These are phyloP conservation scores for Alternaria rosae DNA, from an alignment of 2,329 filamentous ascomycete species.

Conservation along the genomic window DNA sequence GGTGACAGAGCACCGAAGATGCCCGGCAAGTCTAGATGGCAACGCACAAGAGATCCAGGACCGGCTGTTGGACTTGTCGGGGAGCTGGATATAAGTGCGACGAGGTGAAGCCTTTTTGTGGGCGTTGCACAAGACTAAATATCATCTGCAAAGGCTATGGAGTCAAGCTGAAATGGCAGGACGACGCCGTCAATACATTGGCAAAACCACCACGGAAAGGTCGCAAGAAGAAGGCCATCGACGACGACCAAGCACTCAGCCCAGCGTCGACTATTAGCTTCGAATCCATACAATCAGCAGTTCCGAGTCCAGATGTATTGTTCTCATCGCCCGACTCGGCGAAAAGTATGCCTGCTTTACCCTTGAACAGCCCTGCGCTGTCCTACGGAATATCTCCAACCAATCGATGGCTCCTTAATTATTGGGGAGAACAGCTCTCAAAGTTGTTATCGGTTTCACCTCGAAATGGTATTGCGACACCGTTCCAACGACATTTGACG, in stretches of 20 bases:
- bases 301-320: slow-evolving; percentile 1
- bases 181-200: slow-evolving; percentile 18
- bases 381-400: slow-evolving; percentile 22
- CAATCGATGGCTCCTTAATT: slow-evolving; percentile 37
- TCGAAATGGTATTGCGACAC: slow-evolving; percentile 22
- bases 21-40: slow-evolving; percentile 14
- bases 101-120: slow-evolving; percentile 39
- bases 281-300: slow-evolving; percentile 17
- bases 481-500: slow-evolving; percentile 39
- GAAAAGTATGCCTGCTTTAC: slow-evolving; percentile 13
- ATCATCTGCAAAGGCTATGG: slow-evolving; percentile 43
- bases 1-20: slow-evolving; percentile 14
- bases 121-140: slow-evolving; percentile 36
- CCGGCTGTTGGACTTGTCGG: slow-evolving; percentile 44
- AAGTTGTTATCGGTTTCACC: slow-evolving; percentile 36
- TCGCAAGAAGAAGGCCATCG: slow-evolving; percentile 22
- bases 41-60: slow-evolving; percentile 39
- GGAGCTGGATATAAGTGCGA: slow-evolving; percentile 46
- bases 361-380: slow-evolving; percentile 6
- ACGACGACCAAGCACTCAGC: slow-evolving; percentile 11
- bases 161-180: slow-evolving; percentile 40
- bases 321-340: slow-evolving; percentile 17
- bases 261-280: slow-evolving; percentile 25
- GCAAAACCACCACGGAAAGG: slow-evolving; percentile 23
- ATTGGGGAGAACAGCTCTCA: slow-evolving; percentile 39